Evolutionary conservation across 257 asterid genomes (phyloP), one percentile per base, ranked within the genome.

Genomic region (Solanum lignicaule): DNA sequence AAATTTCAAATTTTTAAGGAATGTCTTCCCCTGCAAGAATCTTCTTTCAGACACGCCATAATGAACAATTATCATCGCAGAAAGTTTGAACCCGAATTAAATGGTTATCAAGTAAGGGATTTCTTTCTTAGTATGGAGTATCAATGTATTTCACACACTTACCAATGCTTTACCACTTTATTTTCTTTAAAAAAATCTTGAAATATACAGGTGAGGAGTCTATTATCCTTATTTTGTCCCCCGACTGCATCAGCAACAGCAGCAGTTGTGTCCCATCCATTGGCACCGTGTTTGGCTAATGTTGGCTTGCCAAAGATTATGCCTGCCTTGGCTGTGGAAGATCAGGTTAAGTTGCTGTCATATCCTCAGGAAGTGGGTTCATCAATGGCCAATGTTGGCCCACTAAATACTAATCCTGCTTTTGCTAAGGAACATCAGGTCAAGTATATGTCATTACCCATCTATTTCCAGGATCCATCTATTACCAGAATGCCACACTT

Each of bases 41-140:
- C 76, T 72, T 88, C 92, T 87, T 92, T 95, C 68, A 94, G 87
- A 88, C 86, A 86, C 27, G 88, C 93, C 76, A 92, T 95, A 89
- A 86, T 55, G 92, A 94, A 94, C 90, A 95, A 93, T 84, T 93
- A 94, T 86, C 85, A 68, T 75, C 95, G 94, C 78, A 39, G 65
- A 7, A 95, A 94, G 91, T 95, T 95, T 90, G 91, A 93, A 52
- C 98, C 91, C 88, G 96, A 95, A 91, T 97, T 95, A 89, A 87
- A 83, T 91, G 87, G 65, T 84, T 73, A 87, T 58, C 98, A 94
- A 91, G 98, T 95, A 92, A 90, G 94, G 83, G 48, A 20, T 21
- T 43, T 85, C 35, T 85, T 52, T 86, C 55, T 81, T 35, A 23
- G 25, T 20, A 48, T 27, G 84, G 48, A 74, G 48, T n/a, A 32